Percentiles rank a stretch among this genome's conserved stretches.
Evolutionary conservation across 352 stramenopile genomes (phyloP).

Genomic region (Pelagophyceae sp.): DNA sequence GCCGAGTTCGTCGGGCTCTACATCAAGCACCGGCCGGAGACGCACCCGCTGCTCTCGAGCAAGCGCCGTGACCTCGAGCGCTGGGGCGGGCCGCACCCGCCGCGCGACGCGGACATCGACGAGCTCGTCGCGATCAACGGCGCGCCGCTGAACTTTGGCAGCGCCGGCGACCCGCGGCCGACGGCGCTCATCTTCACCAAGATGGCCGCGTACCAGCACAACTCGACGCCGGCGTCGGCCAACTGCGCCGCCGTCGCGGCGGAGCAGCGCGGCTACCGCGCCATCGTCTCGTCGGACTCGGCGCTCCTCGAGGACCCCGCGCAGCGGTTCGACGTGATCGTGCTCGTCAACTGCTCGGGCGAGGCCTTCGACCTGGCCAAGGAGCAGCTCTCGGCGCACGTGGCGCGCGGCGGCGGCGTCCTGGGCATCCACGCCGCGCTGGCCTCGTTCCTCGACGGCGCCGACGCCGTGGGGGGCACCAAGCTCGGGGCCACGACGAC

Average conservation of each 20-base stretch:
- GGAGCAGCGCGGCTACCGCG: slow-evolving; percentile 18
- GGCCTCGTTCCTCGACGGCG: slow-evolving; percentile 24
- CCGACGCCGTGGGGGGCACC: slow-evolving; percentile 23
- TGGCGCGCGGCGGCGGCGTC: slow-evolving; percentile 22
- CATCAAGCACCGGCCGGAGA: slow-evolving; percentile 18
- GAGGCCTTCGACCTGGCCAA: slow-evolving; percentile 21
- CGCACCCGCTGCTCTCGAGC: slow-evolving; percentile 15
- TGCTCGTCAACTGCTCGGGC: slow-evolving; percentile 26
- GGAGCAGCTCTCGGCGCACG: slow-evolving; percentile 13
- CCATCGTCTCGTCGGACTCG: slow-evolving; percentile 22
- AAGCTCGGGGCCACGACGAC: slow-evolving; percentile 19
- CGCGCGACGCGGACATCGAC: not conserved
- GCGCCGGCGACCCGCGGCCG: not conserved
- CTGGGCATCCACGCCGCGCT: slow-evolving; percentile 27
- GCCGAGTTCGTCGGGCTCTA: slow-evolving; percentile 28
- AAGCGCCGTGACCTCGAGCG: slow-evolving; percentile 3
- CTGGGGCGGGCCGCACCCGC: slow-evolving; percentile 4
- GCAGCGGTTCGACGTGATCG: slow-evolving; percentile 17
- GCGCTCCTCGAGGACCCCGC: not conserved
- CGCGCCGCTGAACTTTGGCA: not conserved
- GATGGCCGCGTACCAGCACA: slow-evolving; percentile 26
- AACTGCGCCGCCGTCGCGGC: not conserved
- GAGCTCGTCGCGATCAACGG: not conserved
- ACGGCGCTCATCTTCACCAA: slow-evolving; percentile 22
- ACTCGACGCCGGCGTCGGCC: slow-evolving; percentile 21